Conservation (phyloP, 2,329 filamentous ascomycete species). For the Fusarium tricinctum region DNA sequence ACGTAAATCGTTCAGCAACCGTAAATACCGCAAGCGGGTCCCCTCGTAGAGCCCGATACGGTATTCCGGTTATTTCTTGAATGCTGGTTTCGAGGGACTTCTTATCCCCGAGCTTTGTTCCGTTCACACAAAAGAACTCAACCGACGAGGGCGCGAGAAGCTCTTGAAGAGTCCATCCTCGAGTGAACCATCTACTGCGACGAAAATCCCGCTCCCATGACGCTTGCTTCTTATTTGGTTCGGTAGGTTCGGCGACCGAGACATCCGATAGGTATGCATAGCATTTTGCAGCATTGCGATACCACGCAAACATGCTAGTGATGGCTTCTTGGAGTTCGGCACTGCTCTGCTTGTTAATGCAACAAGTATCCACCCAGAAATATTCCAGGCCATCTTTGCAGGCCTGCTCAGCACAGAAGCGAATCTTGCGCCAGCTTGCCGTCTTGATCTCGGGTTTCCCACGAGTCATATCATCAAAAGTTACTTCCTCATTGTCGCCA, state of each 20-base stretch:
- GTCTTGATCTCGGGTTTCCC: neutral
- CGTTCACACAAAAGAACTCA: conserved; percentile 19
- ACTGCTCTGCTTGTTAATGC: conserved; percentile 36
- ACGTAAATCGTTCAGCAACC: conserved; percentile 48
- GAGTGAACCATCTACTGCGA: conserved; percentile 18
- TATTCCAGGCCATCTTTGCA: conserved; percentile 26
- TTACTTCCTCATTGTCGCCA: conserved; percentile 12
- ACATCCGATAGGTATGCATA: conserved; percentile 39
- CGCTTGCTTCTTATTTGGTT: neutral
- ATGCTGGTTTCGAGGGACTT: neutral
- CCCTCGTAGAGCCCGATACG: conserved; percentile 1
- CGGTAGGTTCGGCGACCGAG: neutral
- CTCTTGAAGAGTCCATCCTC: conserved; percentile 27
- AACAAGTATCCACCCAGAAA: conserved; percentile 37
- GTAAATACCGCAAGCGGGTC: neutral
- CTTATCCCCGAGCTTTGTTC: conserved; percentile 12
- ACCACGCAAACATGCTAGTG: conserved; percentile 39
- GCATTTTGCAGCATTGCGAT: conserved; percentile 22
- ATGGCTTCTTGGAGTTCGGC: conserved; percentile 36
- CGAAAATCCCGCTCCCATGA: conserved; percentile 7
- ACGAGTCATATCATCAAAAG: conserved; percentile 7
- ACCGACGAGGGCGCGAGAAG: conserved; percentile 27
- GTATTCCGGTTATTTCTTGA: conserved; percentile 3
- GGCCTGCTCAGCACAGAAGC: conserved; percentile 15
- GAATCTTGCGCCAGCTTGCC: conserved; percentile 22